Percentiles rank a stretch among this genome's conserved stretches.
phyloP scores from a whole-genome alignment of 306 rosid species.

The Lathyrus oleraceus region DNA sequence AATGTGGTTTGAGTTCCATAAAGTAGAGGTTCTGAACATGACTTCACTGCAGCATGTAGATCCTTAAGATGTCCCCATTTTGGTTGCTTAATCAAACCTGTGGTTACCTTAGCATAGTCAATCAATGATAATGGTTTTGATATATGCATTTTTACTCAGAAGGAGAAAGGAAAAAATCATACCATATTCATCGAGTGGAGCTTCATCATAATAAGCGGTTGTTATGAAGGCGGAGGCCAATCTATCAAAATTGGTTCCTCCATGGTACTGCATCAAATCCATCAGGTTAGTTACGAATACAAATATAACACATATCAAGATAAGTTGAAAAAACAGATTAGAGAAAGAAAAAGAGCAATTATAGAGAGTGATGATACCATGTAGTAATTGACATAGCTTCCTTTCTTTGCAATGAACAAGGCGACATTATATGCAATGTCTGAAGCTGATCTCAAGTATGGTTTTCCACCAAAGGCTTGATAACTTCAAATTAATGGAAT shows the following conservation, averaged over 20 bases:
- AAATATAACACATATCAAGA: not conserved
- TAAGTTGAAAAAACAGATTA: not conserved
- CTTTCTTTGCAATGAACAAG: conserved; percentile 53
- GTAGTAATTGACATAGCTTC: conserved; percentile 66
- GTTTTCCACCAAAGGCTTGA: conserved; percentile 48
- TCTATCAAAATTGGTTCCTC: conserved; percentile 60
- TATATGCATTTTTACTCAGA: not conserved
- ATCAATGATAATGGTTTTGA: not conserved
- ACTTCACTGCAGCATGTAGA: conserved; percentile 64
- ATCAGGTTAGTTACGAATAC: not conserved
- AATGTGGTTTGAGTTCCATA: conserved; percentile 36
- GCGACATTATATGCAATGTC: conserved; percentile 57
- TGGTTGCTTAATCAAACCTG: conserved; percentile 70
- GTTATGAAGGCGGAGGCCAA: conserved; percentile 40
- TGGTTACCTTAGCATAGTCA: conserved; percentile 33
- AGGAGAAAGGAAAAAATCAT: conserved; percentile 18
- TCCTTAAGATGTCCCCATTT: conserved; percentile 81
- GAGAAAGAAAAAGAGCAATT: not conserved
- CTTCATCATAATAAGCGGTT: conserved; percentile 53
- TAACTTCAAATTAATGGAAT: conserved; percentile 38
- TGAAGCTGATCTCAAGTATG: conserved; percentile 50
- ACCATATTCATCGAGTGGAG: conserved; percentile 63
- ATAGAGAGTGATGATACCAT: conserved; percentile 41
- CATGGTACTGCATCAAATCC: conserved; percentile 51
- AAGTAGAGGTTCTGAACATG: conserved; percentile 52